Evolutionary conservation across 805 yeast genomes (phyloP).

Genomic region (Vanderwaltozyma tropicalis): DNA sequence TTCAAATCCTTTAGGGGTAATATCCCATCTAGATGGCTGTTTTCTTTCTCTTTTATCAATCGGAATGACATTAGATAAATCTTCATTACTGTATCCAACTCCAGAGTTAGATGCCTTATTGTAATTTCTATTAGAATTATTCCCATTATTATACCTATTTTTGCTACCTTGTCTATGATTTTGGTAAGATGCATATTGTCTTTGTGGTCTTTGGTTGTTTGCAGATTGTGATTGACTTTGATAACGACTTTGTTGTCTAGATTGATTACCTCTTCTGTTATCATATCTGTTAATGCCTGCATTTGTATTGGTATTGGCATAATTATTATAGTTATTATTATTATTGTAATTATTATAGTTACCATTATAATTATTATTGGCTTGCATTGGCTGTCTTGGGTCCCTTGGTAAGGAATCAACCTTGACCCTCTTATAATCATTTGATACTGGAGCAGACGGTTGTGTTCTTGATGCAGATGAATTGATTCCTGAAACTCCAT

Average conservation of each 20-base stretch:
- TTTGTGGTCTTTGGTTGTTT: background rate
- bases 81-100: constrained; percentile 4
- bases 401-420: background rate
- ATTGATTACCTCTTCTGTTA: background rate
- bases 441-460: too few relatives aligned
- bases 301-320: background rate
- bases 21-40: constrained; percentile 54
- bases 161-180: constrained; percentile 9
- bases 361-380: background rate
- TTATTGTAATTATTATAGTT: constrained; percentile 3
- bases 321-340: background rate
- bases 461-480: too few relatives aligned
- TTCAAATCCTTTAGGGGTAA: constrained; percentile 62
- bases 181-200: constrained; percentile 1
- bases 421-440: background rate
- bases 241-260: background rate
- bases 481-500: background rate
- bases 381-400: constrained; percentile 4
- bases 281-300: background rate
- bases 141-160: background rate
- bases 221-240: too few relatives aligned
- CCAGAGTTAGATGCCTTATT: background rate
- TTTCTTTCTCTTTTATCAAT: constrained; percentile 42
- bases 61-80: constrained; percentile 34
- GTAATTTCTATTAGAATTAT: background rate